phyloP scores from a whole-genome alignment of 208 protist genomes.

The Wallacemonas sp. region DNA sequence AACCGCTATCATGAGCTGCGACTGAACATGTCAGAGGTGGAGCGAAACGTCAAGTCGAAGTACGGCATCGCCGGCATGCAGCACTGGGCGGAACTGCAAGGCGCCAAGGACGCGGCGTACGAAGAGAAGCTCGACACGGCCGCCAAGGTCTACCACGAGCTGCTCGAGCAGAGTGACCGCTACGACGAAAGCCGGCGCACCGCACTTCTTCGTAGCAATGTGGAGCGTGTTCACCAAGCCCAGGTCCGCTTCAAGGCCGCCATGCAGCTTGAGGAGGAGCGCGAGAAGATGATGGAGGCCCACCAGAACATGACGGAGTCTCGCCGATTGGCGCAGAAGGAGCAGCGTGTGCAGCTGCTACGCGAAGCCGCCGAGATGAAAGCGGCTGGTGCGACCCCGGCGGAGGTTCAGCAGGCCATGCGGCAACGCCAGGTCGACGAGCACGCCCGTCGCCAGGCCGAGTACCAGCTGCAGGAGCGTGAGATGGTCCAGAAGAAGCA shows the following conservation, averaged over 20 bases:
- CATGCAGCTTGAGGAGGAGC: conserved; percentile 82
- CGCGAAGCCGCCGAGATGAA: conserved; percentile 66
- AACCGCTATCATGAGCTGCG: conserved; percentile 75
- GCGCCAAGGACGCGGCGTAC: conserved; percentile 80
- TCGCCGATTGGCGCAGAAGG: conserved; percentile 36
- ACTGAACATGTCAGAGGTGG: conserved; percentile 75
- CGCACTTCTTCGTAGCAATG: conserved; percentile 58
- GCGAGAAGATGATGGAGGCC: conserved; percentile 73
- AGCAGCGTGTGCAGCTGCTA: conserved; percentile 51
- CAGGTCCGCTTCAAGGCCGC: conserved; percentile 86
- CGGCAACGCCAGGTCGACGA: conserved; percentile 58
- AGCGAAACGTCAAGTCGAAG: conserved; percentile 63
- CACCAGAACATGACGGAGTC: conserved; percentile 69
- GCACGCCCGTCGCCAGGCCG: conserved; percentile 61
- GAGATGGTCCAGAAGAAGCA: conserved; percentile 56
- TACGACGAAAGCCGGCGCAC: conserved; percentile 76
- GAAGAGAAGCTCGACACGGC: conserved; percentile 74
- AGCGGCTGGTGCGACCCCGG: conserved; percentile 42
- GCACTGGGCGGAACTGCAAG: conserved; percentile 87
- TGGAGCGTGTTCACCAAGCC: conserved; percentile 77
- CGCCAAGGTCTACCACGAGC: conserved; percentile 71
- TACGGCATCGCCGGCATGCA: conserved; percentile 81
- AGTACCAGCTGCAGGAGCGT: conserved; percentile 70
- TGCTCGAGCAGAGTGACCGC: conserved; percentile 67
- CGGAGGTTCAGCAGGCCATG: conserved; percentile 37